Percentiles rank a stretch among this genome's conserved stretches.
Evolutionary conservation across 306 rosid genomes (phyloP).

Genomic region (Prosopis cineraria): DNA sequence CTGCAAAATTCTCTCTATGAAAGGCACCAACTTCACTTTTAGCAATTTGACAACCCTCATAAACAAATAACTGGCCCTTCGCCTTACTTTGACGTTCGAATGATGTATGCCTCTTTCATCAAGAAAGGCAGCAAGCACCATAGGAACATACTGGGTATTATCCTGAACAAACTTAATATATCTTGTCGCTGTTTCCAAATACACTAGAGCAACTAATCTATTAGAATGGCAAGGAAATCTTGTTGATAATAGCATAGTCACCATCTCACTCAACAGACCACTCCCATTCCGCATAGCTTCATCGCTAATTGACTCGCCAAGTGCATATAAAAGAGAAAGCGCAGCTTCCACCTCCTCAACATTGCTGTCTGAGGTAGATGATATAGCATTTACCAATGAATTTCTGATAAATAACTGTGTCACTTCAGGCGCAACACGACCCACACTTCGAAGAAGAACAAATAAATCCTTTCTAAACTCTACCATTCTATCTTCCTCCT

Average conservation of each 20-base stretch:
- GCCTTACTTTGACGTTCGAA: conserved; percentile 74
- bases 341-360: conserved; percentile 41
- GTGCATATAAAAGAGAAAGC: conserved; percentile 18
- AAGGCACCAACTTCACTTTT: conserved; percentile 87
- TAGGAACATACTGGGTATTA: conserved; percentile 70
- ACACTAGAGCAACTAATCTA: conserved; percentile 92
- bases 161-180: conserved; percentile 86
- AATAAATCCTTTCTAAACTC: conserved; percentile 91
- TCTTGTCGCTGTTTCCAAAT: conserved; percentile 89
- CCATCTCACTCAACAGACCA: conserved; percentile 74
- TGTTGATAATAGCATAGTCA: conserved; percentile 76
- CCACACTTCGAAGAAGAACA: conserved; percentile 60
- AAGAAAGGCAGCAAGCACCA: conserved; percentile 87
- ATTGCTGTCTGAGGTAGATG: conserved; percentile 65
- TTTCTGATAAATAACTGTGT: conserved; percentile 75
- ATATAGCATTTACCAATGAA: conserved; percentile 65
- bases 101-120: conserved; percentile 99
- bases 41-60: conserved; percentile 92
- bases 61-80: conserved; percentile 91
- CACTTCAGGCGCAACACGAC: conserved; percentile 70
- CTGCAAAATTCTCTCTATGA: conserved; percentile 88
- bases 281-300: conserved; percentile 53
- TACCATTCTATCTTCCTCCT: conserved; percentile 90
- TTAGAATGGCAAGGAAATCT: conserved; percentile 87
- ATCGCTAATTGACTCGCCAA: conserved; percentile 19